A percentile compares a stretch with the other conserved stretches of the same genome.
Evolutionary conservation across 306 rosid species (phyloP).

Genomic region (Coriaria nepalensis): DNA sequence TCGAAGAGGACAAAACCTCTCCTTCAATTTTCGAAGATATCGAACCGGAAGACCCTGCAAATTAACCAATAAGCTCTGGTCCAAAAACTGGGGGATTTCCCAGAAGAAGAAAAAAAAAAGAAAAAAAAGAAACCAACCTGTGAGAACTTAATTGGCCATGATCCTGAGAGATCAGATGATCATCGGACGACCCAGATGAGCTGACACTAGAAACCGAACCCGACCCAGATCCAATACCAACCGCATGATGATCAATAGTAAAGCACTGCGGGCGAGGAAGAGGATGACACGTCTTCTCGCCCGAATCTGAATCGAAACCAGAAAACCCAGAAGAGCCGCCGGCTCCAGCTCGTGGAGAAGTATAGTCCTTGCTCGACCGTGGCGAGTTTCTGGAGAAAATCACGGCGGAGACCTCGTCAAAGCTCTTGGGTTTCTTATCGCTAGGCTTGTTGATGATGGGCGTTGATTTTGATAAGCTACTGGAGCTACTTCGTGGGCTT

Average conservation of each 20-base stretch:
- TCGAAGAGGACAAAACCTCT: no score
- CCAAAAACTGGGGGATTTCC: not conserved
- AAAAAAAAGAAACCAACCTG: conserved; percentile 34
- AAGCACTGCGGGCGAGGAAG: conserved; percentile 55
- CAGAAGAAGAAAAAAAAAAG: no score
- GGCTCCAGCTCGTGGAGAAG: conserved; percentile 5
- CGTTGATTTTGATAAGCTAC: conserved; percentile 31
- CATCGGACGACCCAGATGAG: conserved; percentile 65
- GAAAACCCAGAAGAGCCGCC: conserved; percentile 30
- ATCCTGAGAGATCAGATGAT: conserved; percentile 36
- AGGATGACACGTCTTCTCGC: conserved; percentile 33
- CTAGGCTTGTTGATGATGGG: conserved; percentile 3
- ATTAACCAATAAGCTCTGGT: not conserved
- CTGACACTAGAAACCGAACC: conserved; percentile 60
- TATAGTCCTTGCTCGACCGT: conserved; percentile 34
- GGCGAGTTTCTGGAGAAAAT: conserved; percentile 38
- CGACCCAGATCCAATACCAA: conserved; percentile 43
- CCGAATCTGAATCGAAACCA: conserved; percentile 43
- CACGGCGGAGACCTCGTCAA: conserved; percentile 33
- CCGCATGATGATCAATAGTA: conserved; percentile 43
- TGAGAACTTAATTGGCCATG: conserved; percentile 18
- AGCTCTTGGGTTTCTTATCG: conserved; percentile 28
- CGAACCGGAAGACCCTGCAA: no score
- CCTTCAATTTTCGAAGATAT: no score
- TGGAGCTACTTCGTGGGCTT: conserved; percentile 12